Conservation (phyloP, 2,329 filamentous ascomycete species). For the Ophiognomonia clavigignenti-juglandacearum region DNA sequence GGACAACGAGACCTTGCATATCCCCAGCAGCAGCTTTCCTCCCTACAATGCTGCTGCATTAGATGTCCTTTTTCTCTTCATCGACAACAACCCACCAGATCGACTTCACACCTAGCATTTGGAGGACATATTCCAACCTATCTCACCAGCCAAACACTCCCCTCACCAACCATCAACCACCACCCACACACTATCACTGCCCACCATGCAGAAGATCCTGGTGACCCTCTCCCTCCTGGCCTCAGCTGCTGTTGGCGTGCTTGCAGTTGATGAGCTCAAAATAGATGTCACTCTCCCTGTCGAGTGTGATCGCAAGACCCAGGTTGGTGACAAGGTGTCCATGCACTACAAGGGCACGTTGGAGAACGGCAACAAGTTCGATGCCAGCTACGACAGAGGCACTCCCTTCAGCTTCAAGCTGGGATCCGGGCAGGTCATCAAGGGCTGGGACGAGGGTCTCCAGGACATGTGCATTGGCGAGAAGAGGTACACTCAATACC, state of each 20-base stretch:
- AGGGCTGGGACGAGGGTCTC: slow-evolving; percentile 90
- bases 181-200: slow-evolving; percentile 6
- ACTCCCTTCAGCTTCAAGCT: slow-evolving; percentile 74
- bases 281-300: slow-evolving; percentile 72
- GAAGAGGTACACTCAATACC: slow-evolving; percentile 50
- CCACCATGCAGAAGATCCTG: slow-evolving; percentile 45
- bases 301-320: slow-evolving; percentile 73
- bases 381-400: slow-evolving; percentile 76
- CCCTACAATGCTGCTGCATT: background rate
- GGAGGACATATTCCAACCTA: too few relatives aligned
- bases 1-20: background rate
- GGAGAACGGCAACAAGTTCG: slow-evolving; percentile 72
- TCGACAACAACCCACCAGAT: background rate
- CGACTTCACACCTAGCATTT: background rate
- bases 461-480: slow-evolving; percentile 94
- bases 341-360: slow-evolving; percentile 90
- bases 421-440: slow-evolving; percentile 79
- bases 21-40: background rate
- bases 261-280: slow-evolving; percentile 61
- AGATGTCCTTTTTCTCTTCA: background rate
- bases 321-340: slow-evolving; percentile 71
- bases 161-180: slow-evolving; percentile 6
- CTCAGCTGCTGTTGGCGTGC: slow-evolving; percentile 43
- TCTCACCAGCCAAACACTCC: background rate
- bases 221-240: slow-evolving; percentile 46